Conservation (phyloP, 257 asterid genomes). For the Ballota nigra region DNA sequence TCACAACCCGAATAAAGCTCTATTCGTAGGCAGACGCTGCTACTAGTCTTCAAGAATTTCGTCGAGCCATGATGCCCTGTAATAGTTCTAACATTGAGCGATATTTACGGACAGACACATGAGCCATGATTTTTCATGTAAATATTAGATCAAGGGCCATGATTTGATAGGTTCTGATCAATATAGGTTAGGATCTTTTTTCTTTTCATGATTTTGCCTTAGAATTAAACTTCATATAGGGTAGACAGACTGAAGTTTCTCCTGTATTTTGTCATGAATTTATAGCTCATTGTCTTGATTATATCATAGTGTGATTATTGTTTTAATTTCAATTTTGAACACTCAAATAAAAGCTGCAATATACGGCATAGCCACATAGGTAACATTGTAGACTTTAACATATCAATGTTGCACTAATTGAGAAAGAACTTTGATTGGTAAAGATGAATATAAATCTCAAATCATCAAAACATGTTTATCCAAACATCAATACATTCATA, state of each 20-base stretch:
- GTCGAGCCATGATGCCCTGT: neutral
- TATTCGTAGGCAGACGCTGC: conserved; percentile 31
- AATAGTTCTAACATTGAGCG: conserved; percentile 22
- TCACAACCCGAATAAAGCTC: conserved; percentile 57
- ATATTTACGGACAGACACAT: neutral
- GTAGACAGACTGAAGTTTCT: neutral
- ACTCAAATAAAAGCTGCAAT: neutral
- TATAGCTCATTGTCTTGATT: neutral
- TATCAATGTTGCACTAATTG: neutral
- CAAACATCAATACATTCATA: neutral
- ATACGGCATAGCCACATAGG: neutral
- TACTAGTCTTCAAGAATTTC: conserved; percentile 5
- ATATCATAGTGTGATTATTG: neutral
- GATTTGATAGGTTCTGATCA: neutral
- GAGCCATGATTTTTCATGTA: too few relatives aligned
- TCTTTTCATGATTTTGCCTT: neutral
- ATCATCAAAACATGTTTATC: neutral
- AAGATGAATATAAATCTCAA: neutral
- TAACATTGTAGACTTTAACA: neutral
- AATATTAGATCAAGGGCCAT: neutral
- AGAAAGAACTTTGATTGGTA: neutral
- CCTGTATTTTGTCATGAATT: neutral
- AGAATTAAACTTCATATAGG: neutral
- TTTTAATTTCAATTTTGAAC: neutral
- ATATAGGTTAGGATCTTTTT: neutral